phyloP scores from a whole-genome alignment of 805 yeast species.

The Starmerella bombicola region DNA sequence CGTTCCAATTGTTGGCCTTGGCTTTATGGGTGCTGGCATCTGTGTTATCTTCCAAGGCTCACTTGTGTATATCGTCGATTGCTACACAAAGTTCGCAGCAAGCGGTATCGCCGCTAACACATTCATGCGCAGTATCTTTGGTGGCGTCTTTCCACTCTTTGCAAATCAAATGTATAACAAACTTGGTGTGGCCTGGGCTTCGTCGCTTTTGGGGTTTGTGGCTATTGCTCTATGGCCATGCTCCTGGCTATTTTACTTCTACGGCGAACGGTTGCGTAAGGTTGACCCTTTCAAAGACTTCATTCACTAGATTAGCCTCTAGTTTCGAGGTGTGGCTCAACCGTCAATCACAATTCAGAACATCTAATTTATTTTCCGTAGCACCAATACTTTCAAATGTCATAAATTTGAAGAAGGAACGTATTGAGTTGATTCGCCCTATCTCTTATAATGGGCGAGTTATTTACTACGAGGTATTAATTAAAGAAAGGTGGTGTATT shows the following conservation, averaged over 20 bases:
- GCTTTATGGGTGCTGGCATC: conserved; percentile 41
- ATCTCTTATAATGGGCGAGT: too few relatives aligned
- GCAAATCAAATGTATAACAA: conserved; percentile 46
- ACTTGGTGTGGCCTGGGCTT: conserved; percentile 45
- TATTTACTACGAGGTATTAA: too few relatives aligned
- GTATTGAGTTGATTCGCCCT: too few relatives aligned
- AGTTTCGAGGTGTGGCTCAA: too few relatives aligned
- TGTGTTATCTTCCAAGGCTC: conserved; percentile 49
- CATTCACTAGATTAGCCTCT: conserved; percentile 3
- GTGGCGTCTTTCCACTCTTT: conserved; percentile 53
- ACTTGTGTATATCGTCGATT: conserved; percentile 50
- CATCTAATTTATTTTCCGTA: neutral
- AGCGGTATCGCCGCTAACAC: conserved; percentile 51
- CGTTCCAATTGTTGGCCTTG: conserved; percentile 45
- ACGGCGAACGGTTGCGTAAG: conserved; percentile 31
- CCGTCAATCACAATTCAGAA: too few relatives aligned
- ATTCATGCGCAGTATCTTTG: conserved; percentile 44
- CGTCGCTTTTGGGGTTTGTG: conserved; percentile 38
- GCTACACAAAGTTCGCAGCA: conserved; percentile 47
- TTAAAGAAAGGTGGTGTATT: too few relatives aligned
- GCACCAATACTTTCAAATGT: neutral
- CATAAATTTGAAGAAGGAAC: neutral
- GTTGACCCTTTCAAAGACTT: conserved; percentile 19
- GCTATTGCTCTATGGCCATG: conserved; percentile 36
- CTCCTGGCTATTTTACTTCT: conserved; percentile 43